Base-by-base conservation (phyloP, 495 filamentous ascomycete species). In the Tuber umbilicatum region DNA sequence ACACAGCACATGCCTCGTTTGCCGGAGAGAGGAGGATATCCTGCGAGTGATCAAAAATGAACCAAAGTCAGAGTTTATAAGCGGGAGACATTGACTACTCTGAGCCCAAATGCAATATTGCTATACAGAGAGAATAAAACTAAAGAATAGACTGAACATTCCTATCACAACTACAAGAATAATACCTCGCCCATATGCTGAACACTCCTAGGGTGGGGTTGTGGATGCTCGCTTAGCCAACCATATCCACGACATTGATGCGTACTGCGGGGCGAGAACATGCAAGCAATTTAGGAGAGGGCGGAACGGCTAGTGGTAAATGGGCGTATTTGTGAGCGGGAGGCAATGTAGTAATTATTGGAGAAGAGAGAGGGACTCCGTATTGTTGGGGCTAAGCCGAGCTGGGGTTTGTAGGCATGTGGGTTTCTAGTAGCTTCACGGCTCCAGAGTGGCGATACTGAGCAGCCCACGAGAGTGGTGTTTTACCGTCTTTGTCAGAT, bases 331-430 rank as follows among this genome's bases (percentile, higher is more conserved):
- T 40, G 3, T 7, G 45, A 47, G 19, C 5, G 4, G 21, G 45
- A 1, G 0, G 5, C 1, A n/a, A 0, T 5, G 21, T 21, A 7
- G 45, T 2, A 5, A 21, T 6, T 23, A 0, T 9, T 6, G 2
- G 19, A 23, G 45, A 1, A 7, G 23, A n/a, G n/a, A n/a, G n/a
- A n/a, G n/a, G 21, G 4, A 47, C 5, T 21, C 9, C 9, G 19
- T 47, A 7, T 9, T 6, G 19, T 23, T 23, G 45, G 17, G 21
- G 19, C 9, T 23, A 23, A 47, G 5, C 6, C 19, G 45, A 5
- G 19, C 17, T 47, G 45, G 21, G 6, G 45, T 23, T 47, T 47
- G 45, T 4, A 1, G 19, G 7, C 23, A 5, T 23, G 19, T 1
- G 45, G 45, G 45, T 21, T 23, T 47, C 19, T 1, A 47, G 45